Evolutionary conservation across 1,139 yeast genomes (phyloP), one percentile per base, ranked within the genome.

Genomic region (Suhomyces terraborum): DNA sequence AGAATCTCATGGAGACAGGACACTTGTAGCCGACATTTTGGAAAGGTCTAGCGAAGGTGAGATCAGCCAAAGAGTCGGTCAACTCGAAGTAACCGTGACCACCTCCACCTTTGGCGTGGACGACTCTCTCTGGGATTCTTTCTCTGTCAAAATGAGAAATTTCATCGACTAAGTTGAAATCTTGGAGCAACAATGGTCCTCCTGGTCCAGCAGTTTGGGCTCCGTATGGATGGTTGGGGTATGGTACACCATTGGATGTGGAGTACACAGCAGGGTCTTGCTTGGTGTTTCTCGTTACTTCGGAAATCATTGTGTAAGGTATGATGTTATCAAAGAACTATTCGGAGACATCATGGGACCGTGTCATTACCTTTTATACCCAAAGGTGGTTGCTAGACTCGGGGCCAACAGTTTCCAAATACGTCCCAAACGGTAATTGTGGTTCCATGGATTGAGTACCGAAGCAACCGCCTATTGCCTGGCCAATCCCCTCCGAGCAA

Each of bases 61-160:
- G 52, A 48, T 78, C 83, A 3, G 77, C 59, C 44, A 78, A 67
- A 40, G 77, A 79, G 48, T 78, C 81, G 12, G 84, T 79, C 43
- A 77, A 78, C 53, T 78, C 83, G 54, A 79, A 79, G 52, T 69
- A 68, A 21, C 84, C 84, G 53, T 70, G 78, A 6, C 82, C 83
- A 50, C 84, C 84, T 23, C 81, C 77, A 42, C 84, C 84, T 54
- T 79, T 79, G 32, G 84, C 84, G 50, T 79, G 84, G 10, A 80
- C 84, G 32, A 79, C 83, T 56, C 84, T 66, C 59, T 79, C 84
- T 8, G 84, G 84, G 41, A 79, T 75, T 53, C 84, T 65, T 57
- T 79, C 84, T 40, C 80, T 62, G 59, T 78, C 82, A 54, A 79
- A 79, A 54, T 79, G 84, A n/a, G 83, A 76, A 43, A 79, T 55